phyloP scores from a whole-genome alignment of 345 rosid species.

The Viola odorata region DNA sequence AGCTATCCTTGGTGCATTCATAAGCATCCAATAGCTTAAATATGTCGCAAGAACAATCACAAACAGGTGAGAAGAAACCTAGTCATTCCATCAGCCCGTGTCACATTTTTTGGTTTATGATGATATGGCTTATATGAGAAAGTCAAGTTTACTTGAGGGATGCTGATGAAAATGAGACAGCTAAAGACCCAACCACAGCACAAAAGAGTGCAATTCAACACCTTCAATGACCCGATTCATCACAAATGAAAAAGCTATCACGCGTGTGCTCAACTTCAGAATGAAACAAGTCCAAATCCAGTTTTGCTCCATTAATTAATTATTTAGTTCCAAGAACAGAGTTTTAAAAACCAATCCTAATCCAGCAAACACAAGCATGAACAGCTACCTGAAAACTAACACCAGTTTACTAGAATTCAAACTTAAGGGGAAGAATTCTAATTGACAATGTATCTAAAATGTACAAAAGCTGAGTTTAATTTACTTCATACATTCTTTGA shows the following conservation, averaged over 20 bases:
- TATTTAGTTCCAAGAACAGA: background rate
- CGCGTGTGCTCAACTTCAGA: background rate
- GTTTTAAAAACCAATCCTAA: background rate
- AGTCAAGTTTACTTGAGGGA: no score
- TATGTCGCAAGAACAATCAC: no score
- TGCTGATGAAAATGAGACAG: no score
- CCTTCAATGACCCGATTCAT: background rate
- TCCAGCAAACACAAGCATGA: conserved; percentile 2
- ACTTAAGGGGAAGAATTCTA: conserved; percentile 1
- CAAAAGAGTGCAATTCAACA: background rate
- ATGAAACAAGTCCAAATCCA: background rate
- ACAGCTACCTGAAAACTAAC: background rate
- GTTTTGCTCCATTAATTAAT: background rate
- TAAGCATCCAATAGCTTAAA: no score
- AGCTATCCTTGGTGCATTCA: no score
- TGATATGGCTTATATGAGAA: no score
- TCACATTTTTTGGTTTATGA: no score
- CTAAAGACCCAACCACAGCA: background rate
- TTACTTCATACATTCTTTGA: background rate
- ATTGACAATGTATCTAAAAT: background rate
- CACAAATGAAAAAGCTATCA: background rate
- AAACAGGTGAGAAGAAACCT: no score
- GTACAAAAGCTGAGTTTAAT: background rate
- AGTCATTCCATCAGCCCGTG: no score
- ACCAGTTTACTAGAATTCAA: background rate